Conservation (phyloP, 805 yeast species). For the Saccharomyces kudriavzevii region DNA sequence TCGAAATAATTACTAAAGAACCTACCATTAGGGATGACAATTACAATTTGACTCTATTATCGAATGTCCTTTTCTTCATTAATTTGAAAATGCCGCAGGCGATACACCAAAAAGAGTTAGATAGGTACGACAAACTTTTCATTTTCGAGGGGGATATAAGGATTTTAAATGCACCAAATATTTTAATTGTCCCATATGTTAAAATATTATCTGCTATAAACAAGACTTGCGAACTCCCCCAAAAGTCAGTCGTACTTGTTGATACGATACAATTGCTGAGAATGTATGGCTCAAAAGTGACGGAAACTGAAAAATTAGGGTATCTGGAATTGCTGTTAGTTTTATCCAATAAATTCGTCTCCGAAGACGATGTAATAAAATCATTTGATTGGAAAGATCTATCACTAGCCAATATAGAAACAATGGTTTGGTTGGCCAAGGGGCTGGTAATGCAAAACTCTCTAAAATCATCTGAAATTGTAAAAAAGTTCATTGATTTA, state of each 20-base stretch:
- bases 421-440: constrained; percentile 62
- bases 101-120: constrained; percentile 39
- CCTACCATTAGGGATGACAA: constrained; percentile 16
- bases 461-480: constrained; percentile 25
- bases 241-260: neutral
- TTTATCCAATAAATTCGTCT: constrained; percentile 25
- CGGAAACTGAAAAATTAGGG: constrained; percentile 19
- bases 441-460: constrained; percentile 58
- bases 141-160: constrained; percentile 13
- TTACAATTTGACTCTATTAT: constrained; percentile 19
- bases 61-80: constrained; percentile 32
- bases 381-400: constrained; percentile 11
- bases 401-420: constrained; percentile 38
- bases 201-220: constrained; percentile 49
- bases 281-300: neutral
- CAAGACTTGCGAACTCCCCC: constrained; percentile 25
- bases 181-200: constrained; percentile 34
- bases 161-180: constrained; percentile 16
- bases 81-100: constrained; percentile 25
- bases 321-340: constrained; percentile 25
- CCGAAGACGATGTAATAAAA: constrained; percentile 8
- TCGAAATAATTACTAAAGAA: constrained; percentile 6
- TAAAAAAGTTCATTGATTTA: constrained; percentile 32
- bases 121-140: constrained; percentile 34
- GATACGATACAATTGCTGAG: constrained; percentile 4